phyloP scores from a whole-genome alignment of 2,329 filamentous ascomycete species.

The Alternaria dauci region DNA sequence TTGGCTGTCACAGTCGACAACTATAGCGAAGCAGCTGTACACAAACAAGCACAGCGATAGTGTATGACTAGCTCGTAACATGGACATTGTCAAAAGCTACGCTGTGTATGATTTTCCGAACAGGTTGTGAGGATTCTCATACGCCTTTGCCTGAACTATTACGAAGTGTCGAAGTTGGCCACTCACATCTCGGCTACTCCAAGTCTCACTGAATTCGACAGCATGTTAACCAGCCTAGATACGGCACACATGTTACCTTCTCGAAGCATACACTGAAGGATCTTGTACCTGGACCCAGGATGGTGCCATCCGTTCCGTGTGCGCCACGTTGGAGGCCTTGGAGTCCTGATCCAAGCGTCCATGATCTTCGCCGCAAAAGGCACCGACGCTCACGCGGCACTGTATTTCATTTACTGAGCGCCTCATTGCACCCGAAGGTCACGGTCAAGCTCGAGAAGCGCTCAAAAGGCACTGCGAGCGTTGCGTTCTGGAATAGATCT shows the following conservation, averaged over 20 bases:
- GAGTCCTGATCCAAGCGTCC: constrained; percentile 12
- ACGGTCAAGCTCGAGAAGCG: neutral
- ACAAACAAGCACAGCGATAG: neutral
- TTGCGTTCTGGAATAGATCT: neutral
- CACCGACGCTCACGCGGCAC: neutral
- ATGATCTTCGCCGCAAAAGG: constrained; percentile 4
- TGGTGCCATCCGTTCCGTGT: constrained; percentile 7
- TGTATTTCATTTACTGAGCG: neutral
- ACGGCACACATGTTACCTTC: neutral
- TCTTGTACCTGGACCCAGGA: constrained; percentile 1
- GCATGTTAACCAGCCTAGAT: neutral
- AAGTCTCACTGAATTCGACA: neutral
- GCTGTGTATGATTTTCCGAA: neutral
- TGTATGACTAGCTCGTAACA: neutral
- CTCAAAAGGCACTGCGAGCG: neutral
- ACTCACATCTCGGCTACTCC: constrained; percentile 1
- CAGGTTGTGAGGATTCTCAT: neutral
- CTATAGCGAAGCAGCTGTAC: neutral
- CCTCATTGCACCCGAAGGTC: neutral
- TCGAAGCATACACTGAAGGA: neutral
- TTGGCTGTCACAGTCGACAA: neutral
- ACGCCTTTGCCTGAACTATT: neutral
- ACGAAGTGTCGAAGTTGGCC: constrained; percentile 1
- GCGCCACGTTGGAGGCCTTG: constrained; percentile 15
- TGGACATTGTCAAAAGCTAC: neutral